Conservation (phyloP, 2,329 filamentous ascomycete species). For the Calonectria fujianensis region DNA sequence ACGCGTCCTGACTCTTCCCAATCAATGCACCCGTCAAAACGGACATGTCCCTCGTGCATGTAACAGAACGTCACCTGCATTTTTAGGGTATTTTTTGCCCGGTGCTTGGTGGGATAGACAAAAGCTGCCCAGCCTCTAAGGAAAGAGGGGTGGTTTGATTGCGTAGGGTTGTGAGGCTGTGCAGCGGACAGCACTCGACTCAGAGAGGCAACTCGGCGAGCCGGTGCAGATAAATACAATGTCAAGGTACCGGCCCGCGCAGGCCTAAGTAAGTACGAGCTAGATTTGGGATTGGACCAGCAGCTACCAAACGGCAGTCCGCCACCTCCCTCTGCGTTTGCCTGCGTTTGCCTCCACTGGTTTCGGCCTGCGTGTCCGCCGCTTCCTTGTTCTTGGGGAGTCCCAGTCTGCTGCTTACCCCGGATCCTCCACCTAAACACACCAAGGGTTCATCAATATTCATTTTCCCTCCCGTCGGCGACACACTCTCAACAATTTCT, state of each 20-base stretch:
- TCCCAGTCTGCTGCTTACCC: slow-evolving; percentile 23
- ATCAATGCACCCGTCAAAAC: neutral
- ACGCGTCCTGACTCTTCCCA: slow-evolving; percentile 29
- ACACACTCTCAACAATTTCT: neutral
- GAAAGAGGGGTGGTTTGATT: slow-evolving; percentile 51
- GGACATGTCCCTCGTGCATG: slow-evolving; percentile 26
- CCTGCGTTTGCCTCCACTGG: slow-evolving; percentile 9
- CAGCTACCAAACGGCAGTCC: slow-evolving; percentile 15
- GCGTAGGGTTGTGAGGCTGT: slow-evolving; percentile 56
- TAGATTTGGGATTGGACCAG: slow-evolving; percentile 14
- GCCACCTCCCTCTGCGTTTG: slow-evolving; percentile 15
- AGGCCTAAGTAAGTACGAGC: neutral
- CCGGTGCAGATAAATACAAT: slow-evolving; percentile 21
- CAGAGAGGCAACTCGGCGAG: slow-evolving; percentile 18
- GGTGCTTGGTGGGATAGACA: slow-evolving; percentile 20
- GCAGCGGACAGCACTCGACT: slow-evolving; percentile 41
- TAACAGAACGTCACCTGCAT: slow-evolving; percentile 26
- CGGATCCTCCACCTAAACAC: slow-evolving; percentile 29
- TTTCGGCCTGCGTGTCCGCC: slow-evolving; percentile 18
- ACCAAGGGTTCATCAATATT: slow-evolving; percentile 8
- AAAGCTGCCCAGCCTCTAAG: slow-evolving; percentile 31
- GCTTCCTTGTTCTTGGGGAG: slow-evolving; percentile 19
- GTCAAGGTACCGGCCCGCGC: slow-evolving; percentile 9
- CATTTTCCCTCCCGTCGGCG: slow-evolving; percentile 5
- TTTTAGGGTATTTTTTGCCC: neutral